These are phyloP conservation scores for Oryza brachyantha DNA, from an alignment of 176 grass and related monocot species.

Conservation along the genomic window DNA sequence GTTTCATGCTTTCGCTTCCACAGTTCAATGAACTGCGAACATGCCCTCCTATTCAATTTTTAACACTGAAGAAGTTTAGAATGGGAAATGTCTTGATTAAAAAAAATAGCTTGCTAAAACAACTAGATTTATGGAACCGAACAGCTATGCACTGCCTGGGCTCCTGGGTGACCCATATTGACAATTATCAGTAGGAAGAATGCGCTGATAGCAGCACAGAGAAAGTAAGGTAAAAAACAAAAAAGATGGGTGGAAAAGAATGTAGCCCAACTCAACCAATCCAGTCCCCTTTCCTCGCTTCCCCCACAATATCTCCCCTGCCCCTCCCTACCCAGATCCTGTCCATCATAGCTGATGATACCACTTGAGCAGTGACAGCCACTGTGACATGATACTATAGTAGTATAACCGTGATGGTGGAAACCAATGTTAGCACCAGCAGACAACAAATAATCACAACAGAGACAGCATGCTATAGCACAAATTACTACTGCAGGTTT, in stretches of 20 bases:
- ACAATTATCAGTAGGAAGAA: neutral
- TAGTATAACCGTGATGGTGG: neutral
- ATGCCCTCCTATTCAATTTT: constrained; percentile 73
- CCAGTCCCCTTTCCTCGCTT: neutral
- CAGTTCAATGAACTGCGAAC: constrained; percentile 73
- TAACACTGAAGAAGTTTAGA: constrained; percentile 15
- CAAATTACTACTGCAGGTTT: neutral
- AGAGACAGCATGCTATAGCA: neutral
- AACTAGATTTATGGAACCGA: neutral
- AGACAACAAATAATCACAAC: neutral
- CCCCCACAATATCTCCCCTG: neutral
- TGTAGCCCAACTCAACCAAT: neutral
- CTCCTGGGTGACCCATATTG: neutral
- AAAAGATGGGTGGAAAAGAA: neutral
- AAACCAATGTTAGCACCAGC: neutral
- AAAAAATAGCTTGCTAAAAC: neutral
- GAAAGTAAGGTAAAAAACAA: neutral
- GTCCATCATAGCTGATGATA: neutral
- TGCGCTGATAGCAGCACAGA: neutral
- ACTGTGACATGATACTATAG: neutral
- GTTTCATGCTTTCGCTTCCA: constrained; percentile 99
- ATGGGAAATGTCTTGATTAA: constrained; percentile 4
- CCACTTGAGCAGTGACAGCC: too few relatives aligned
- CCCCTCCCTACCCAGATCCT: neutral
- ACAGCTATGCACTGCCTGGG: neutral